Conservation (phyloP, 257 asterid species). For the Nicotiana tabacum region DNA sequence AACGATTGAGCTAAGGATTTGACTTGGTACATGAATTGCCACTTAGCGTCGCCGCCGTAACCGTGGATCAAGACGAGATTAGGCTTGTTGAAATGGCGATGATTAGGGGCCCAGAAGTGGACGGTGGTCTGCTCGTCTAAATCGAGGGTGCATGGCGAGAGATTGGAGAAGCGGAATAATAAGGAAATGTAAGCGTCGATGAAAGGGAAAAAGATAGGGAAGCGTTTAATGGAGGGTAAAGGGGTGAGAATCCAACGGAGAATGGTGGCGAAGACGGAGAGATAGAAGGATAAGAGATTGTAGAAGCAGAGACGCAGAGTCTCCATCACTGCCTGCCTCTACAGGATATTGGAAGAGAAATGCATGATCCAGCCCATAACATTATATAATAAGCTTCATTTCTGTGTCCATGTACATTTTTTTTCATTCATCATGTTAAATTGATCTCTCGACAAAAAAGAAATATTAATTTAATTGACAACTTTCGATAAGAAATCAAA, state of each 20-base stretch:
- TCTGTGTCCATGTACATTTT: neutral
- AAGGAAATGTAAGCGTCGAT: constrained; percentile 42
- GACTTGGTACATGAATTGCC: constrained; percentile 53
- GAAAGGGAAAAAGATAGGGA: constrained; percentile 36
- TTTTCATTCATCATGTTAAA: neutral
- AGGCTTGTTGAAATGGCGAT: constrained; percentile 43
- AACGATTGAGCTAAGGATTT: constrained; percentile 30
- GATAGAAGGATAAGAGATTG: constrained; percentile 37
- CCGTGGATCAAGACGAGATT: constrained; percentile 61
- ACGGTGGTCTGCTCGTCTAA: constrained; percentile 55
- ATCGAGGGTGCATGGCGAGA: constrained; percentile 41
- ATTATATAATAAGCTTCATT: neutral
- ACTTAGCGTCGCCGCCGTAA: constrained; percentile 55
- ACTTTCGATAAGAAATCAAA: no score
- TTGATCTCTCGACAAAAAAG: neutral
- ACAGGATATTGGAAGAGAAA: neutral
- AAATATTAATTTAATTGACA: no score
- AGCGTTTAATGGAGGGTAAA: constrained; percentile 35
- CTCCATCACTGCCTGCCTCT: constrained; percentile 28
- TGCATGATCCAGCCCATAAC: neutral
- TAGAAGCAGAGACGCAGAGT: constrained; percentile 22
- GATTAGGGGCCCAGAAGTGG: constrained; percentile 53
- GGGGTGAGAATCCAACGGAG: constrained; percentile 20
- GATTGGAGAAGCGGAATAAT: constrained; percentile 49
- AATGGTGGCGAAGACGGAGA: constrained; percentile 25